Evolutionary conservation across 345 rosid species (phyloP).

Genomic region (Eucalyptus urophylla): DNA sequence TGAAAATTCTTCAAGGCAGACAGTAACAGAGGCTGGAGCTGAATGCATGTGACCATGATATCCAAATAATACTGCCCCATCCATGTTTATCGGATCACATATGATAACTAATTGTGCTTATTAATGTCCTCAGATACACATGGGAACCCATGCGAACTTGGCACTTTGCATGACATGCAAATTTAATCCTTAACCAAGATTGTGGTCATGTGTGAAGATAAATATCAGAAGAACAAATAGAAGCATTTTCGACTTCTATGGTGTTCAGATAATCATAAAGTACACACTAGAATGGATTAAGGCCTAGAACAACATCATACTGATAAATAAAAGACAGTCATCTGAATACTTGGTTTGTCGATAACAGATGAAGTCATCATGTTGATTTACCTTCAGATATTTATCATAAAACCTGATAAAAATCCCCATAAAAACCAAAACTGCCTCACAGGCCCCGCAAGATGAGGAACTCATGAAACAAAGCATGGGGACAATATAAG

Average conservation of each 20-base stretch:
- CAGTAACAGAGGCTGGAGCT: background rate
- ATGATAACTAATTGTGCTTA: background rate
- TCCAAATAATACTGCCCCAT: background rate
- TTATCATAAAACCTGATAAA: background rate
- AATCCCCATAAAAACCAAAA: background rate
- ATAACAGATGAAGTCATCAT: background rate
- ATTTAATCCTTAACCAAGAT: background rate
- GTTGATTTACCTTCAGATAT: background rate
- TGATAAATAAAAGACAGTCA: background rate
- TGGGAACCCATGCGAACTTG: background rate
- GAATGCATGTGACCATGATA: background rate
- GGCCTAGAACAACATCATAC: background rate
- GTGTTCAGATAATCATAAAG: background rate
- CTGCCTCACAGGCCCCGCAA: background rate
- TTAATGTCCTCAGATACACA: background rate
- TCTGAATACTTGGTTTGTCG: background rate
- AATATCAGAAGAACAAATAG: background rate
- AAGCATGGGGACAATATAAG: background rate
- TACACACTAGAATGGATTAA: background rate
- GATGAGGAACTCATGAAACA: background rate
- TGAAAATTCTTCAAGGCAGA: background rate
- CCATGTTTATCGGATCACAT: background rate
- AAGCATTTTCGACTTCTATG: background rate
- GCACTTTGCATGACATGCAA: background rate
- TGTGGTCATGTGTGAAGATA: background rate